A percentile compares a stretch with the other conserved stretches of the same genome.
These are phyloP conservation scores for Oenanthe sinensis DNA, from an alignment of 129 eudicot species.

Conservation along the genomic window DNA sequence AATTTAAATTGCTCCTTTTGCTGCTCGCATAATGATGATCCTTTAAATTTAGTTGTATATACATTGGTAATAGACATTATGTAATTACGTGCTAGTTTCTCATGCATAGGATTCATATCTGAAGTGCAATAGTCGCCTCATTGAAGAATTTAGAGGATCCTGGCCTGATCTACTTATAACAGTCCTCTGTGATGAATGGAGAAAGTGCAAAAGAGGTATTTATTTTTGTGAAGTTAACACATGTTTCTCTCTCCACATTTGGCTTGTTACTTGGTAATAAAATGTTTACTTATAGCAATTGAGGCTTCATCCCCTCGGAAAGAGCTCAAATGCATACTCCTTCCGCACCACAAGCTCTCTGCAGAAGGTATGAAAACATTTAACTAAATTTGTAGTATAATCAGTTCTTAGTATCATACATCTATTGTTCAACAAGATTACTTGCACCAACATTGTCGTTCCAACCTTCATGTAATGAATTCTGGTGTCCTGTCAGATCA, in stretches of 20 bases:
- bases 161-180: conserved; percentile 75
- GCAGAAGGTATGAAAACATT: conserved; percentile 37
- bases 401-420: not conserved
- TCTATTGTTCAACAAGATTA: not conserved
- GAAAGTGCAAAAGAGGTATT: conserved; percentile 91
- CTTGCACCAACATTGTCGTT: not conserved
- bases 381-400: not conserved
- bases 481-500: conserved; percentile 37
- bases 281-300: conserved; percentile 38
- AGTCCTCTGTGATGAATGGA: conserved; percentile 84
- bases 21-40: not conserved
- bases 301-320: conserved; percentile 89
- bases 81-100: conserved; percentile 13
- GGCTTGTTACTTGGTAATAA: conserved; percentile 2
- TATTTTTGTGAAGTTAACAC: conserved; percentile 1
- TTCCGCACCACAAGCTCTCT: conserved; percentile 36
- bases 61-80: not conserved
- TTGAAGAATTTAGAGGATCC: conserved; percentile 61
- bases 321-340: conserved; percentile 63
- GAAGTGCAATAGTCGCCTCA: conserved; percentile 36
- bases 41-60: not conserved
- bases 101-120: conserved; percentile 48
- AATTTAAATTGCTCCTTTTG: not conserved
- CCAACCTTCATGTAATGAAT: not conserved
- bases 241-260: conserved; percentile 1